Evolutionary conservation across 305 asterid genomes (phyloP).

Genomic region (Solanum hybrid): DNA sequence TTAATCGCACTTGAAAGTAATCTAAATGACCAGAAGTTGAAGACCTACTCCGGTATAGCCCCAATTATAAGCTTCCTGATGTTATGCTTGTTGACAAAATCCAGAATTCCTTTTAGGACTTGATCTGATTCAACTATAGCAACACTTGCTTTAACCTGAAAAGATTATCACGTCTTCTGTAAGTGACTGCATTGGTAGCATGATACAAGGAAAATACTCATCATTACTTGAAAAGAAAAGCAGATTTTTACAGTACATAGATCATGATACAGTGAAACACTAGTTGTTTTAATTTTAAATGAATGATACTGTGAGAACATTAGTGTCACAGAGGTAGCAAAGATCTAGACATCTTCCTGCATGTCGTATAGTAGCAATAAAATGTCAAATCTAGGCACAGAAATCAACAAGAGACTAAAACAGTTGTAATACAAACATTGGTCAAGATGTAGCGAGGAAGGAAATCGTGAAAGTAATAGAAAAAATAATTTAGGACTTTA

Average conservation of each 20-base stretch:
- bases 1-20: background rate
- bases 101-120: conserved; percentile 53
- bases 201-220: background rate
- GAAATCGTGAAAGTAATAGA: background rate
- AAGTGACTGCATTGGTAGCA: background rate
- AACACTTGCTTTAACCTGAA: conserved; percentile 61
- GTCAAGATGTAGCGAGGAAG: background rate
- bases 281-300: background rate
- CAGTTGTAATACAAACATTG: background rate
- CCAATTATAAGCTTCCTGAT: conserved; percentile 63
- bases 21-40: conserved; percentile 8
- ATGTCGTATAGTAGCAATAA: background rate
- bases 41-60: conserved; percentile 63
- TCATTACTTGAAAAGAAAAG: background rate
- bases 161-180: background rate
- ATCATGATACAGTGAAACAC: background rate
- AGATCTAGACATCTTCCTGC: background rate
- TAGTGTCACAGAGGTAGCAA: background rate
- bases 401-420: background rate
- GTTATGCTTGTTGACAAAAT: conserved; percentile 41
- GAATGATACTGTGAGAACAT: background rate
- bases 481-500: background rate
- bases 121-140: conserved; percentile 50
- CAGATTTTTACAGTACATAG: background rate
- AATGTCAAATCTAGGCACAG: background rate